Conservation (phyloP, 371 early-diverging fungal genomes). For the Rozella allomycis region DNA sequence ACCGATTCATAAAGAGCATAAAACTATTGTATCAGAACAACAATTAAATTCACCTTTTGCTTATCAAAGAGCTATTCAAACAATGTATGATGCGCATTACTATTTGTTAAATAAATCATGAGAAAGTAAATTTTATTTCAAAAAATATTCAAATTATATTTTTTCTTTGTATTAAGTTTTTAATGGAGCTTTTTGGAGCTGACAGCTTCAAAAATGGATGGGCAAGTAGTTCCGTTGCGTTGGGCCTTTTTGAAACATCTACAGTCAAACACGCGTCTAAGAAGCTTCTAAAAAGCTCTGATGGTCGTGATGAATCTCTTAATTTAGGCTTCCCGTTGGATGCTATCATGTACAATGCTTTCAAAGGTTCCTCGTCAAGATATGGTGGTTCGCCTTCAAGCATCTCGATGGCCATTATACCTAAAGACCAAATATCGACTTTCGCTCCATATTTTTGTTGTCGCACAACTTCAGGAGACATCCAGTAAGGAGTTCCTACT, state of each 20-base stretch:
- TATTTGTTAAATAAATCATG: too few relatives aligned
- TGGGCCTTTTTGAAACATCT: constrained; percentile 66
- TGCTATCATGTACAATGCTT: constrained; percentile 3
- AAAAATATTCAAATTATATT: too few relatives aligned
- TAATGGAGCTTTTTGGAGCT: too few relatives aligned
- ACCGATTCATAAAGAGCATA: neutral
- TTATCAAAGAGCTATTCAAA: too few relatives aligned
- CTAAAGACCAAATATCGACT: constrained; percentile 74
- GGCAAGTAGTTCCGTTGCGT: constrained; percentile 57
- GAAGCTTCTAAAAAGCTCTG: constrained; percentile 60
- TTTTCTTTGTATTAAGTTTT: too few relatives aligned
- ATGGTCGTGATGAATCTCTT: constrained; percentile 58
- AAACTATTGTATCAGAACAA: too few relatives aligned
- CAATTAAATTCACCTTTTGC: too few relatives aligned
- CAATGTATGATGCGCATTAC: too few relatives aligned
- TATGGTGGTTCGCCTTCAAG: constrained; percentile 10
- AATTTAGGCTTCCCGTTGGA: constrained; percentile 49
- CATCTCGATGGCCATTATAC: constrained; percentile 16
- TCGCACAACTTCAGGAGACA: constrained; percentile 72
- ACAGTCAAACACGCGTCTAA: constrained; percentile 71
- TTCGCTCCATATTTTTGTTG: constrained; percentile 71
- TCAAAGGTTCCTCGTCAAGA: constrained; percentile 4
- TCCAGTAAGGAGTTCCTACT: constrained; percentile 87
- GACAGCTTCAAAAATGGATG: too few relatives aligned
- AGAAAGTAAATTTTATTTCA: too few relatives aligned